Percentiles rank a stretch among this genome's conserved stretches.
phyloP scores from a whole-genome alignment of 148 eudicot species.

The Salicornia ramosissima region DNA sequence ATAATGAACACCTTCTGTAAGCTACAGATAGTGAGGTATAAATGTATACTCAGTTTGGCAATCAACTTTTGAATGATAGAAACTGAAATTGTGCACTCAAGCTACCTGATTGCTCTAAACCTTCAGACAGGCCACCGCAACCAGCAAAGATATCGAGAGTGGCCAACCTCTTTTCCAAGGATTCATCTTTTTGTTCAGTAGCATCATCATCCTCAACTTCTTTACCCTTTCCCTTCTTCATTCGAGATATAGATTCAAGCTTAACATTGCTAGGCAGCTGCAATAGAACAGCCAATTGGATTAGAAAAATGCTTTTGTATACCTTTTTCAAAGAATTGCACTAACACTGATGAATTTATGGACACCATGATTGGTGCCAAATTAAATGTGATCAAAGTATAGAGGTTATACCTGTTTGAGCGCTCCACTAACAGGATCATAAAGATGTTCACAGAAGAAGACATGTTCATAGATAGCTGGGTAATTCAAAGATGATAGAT shows the following conservation, averaged over 20 bases:
- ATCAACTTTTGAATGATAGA: background rate
- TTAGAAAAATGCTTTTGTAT: background rate
- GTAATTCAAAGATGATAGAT: constrained; percentile 44
- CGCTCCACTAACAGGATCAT: constrained; percentile 76
- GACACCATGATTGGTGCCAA: background rate
- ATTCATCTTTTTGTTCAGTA: constrained; percentile 30
- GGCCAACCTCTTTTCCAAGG: constrained; percentile 34
- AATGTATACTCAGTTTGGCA: background rate
- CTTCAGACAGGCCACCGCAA: constrained; percentile 98
- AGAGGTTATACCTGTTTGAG: constrained; percentile 58
- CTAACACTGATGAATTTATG: constrained; percentile 1
- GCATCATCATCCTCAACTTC: constrained; percentile 52
- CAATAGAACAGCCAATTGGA: constrained; percentile 7
- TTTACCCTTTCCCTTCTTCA: constrained; percentile 80
- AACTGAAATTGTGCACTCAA: constrained; percentile 1
- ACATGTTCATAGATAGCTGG: constrained; percentile 58
- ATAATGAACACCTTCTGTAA: background rate
- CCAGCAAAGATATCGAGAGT: constrained; percentile 98
- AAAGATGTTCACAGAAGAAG: constrained; percentile 80
- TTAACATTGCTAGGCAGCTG: constrained; percentile 69
- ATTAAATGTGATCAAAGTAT: background rate
- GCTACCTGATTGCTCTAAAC: constrained; percentile 78
- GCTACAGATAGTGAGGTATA: background rate
- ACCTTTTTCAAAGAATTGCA: background rate
- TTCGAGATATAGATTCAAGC: constrained; percentile 48